Conservation (phyloP, 1,284 basidiomycete genomes). For the Phellopilus nigrolimitatus region DNA sequence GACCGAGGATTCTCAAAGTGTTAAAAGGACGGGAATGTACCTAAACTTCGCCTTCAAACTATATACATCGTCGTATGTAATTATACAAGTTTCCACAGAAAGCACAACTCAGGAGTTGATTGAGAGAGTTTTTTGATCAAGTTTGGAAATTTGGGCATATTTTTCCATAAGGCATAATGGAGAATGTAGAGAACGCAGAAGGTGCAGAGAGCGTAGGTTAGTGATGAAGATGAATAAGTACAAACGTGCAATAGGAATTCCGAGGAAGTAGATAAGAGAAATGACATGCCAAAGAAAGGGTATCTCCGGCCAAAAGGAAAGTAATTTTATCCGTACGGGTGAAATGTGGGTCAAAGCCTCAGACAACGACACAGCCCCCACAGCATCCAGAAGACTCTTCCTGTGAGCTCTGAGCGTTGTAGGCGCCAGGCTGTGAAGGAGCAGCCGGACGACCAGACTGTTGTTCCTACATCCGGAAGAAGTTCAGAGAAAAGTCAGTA, state of each 20-base stretch:
- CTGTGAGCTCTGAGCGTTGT: conserved; percentile 48
- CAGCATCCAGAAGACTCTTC: conserved; percentile 65
- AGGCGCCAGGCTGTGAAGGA: conserved; percentile 38
- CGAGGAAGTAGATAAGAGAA: neutral
- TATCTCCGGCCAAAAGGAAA: conserved; percentile 39
- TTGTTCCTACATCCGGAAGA: conserved; percentile 44
- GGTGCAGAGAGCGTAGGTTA: neutral
- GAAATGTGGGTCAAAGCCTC: conserved; percentile 21
- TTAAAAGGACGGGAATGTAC: neutral
- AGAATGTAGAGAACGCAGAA: neutral
- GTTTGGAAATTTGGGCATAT: conserved; percentile 41
- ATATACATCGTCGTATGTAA: conserved; percentile 13
- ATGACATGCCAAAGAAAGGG: neutral
- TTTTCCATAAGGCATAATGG: neutral
- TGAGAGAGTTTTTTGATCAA: no score
- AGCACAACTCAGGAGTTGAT: no score
- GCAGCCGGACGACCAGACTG: conserved; percentile 51
- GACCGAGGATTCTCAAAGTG: neutral
- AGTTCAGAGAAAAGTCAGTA: conserved; percentile 26
- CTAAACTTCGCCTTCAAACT: conserved; percentile 1
- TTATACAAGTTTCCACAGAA: conserved; percentile 13
- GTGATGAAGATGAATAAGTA: conserved; percentile 11
- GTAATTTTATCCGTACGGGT: neutral
- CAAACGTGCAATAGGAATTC: conserved; percentile 36
- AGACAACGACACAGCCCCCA: conserved; percentile 63